Base-by-base conservation (phyloP, 2,329 filamentous ascomycete species). In the Tympanopsis confertula region DNA sequence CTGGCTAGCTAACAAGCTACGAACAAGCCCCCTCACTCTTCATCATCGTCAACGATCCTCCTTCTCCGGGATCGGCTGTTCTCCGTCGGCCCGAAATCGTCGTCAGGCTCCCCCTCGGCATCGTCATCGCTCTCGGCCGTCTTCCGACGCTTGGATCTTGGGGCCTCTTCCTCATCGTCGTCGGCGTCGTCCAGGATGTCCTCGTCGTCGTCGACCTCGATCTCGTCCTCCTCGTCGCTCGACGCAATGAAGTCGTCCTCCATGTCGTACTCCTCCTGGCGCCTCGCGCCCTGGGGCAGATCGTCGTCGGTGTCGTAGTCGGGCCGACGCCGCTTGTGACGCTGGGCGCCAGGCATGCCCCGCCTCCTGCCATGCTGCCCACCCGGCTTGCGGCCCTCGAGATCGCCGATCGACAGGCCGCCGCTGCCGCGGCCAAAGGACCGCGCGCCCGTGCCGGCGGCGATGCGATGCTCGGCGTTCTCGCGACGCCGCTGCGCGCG, bases 281-380 rank as follows among this genome's bases (percentile, higher is more conserved):
- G 71, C 20, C 69, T 69, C 35, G 64, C 65, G 20, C 75, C 73
- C 26, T 71, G 69, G 13, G 75, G 74, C 24, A 78, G 65, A 41
- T 84, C 82, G 46, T 86, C 82, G 48, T 87, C 84, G 5, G 85
- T 85, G 49, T 88, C 82, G 42, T 86, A 83, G 47, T 84, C 82
- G 41, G 68, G 64, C 28, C 68, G 65, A 20, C 67, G 65, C 49
- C 68, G 65, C 58, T 72, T 74, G 35, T 62, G 57, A 44, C 70
- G 71, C 20, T 61, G 56, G 12, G 59, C 56, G 10, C 70, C 69
- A 0, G 66, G 59, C 1, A 62, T 60, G 17, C 69, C 66, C 43
- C 71, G 68, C 53, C 77, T 77, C 30, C 72, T 65, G 19, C 62
- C 50, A n/a, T 61, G 59, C 17, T 62, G 65, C 12, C 53, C 54